Conservation (phyloP, 352 stramenopile genomes). For the Phytopythium chamaehyphon region DNA sequence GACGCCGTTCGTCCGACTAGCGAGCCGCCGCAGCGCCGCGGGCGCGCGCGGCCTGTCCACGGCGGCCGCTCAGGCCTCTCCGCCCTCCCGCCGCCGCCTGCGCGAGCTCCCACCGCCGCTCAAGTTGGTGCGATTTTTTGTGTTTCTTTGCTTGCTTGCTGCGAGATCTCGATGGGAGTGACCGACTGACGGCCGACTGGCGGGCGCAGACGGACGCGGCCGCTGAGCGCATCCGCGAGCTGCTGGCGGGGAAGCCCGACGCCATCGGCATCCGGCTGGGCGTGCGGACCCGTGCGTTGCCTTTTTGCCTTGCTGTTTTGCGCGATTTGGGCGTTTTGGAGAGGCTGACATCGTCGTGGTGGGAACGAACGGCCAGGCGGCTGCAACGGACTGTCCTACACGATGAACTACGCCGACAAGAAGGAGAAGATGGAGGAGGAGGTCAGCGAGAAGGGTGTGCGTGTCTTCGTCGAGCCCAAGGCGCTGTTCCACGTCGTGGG, state of each 20-base stretch:
- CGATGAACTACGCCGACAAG: constrained; percentile 98
- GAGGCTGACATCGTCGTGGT: too few species aligned
- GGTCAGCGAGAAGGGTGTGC: constrained; percentile 91
- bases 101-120: constrained; percentile 70
- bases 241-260: constrained; percentile 81
- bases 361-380: constrained; percentile 50
- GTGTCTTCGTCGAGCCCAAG: constrained; percentile 98
- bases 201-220: constrained; percentile 80
- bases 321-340: too few species aligned
- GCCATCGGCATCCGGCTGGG: constrained; percentile 95
- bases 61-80: constrained; percentile 27
- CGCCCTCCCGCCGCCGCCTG: constrained; percentile 44
- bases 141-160: neutral
- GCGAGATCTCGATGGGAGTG: neutral
- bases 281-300: constrained; percentile 88
- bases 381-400: constrained; percentile 99
- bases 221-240: constrained; percentile 82
- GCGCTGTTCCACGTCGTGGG: constrained; percentile 98
- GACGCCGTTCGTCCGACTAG: constrained; percentile 29
- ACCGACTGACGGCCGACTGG: neutral
- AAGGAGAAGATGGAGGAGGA: constrained; percentile 93
- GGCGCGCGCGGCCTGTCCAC: constrained; percentile 30
- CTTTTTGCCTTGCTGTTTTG: too few species aligned
- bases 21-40: constrained; percentile 12
- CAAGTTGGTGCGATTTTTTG: constrained; percentile 50